Conservation (phyloP, 441 rosid species). For the Brassica balearica region DNA sequence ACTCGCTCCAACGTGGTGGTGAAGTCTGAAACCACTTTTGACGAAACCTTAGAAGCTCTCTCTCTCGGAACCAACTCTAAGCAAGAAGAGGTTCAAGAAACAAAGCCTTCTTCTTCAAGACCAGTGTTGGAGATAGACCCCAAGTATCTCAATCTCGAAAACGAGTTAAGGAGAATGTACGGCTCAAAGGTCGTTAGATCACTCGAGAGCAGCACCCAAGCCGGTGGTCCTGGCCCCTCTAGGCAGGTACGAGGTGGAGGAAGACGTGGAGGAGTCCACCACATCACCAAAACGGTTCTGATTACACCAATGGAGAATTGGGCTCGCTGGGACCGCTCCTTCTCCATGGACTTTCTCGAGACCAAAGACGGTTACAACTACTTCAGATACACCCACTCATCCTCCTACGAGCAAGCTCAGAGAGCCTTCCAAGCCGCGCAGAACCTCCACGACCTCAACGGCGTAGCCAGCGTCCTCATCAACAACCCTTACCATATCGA, state of each 20-base stretch:
- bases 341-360: constrained; percentile 88
- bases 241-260: constrained; percentile 67
- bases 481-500: constrained; percentile 84
- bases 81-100: constrained; percentile 43
- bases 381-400: constrained; percentile 63
- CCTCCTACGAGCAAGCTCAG: constrained; percentile 76
- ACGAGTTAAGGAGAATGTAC: constrained; percentile 78
- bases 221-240: constrained; percentile 43
- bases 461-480: constrained; percentile 71
- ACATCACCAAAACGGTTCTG: constrained; percentile 70
- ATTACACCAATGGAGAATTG: constrained; percentile 82
- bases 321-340: constrained; percentile 91
- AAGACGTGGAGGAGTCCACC: constrained; percentile 78
- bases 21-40: constrained; percentile 50
- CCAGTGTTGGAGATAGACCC: constrained; percentile 70
- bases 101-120: constrained; percentile 26
- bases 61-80: constrained; percentile 44
- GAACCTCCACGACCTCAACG: constrained; percentile 82
- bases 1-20: constrained; percentile 39
- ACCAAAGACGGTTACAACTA: constrained; percentile 66
- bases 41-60: constrained; percentile 55
- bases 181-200: constrained; percentile 90
- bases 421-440: constrained; percentile 82
- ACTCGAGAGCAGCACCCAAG: constrained; percentile 66
- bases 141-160: constrained; percentile 76